Base-by-base conservation (phyloP, 495 filamentous ascomycete genomes). In the Xylaria venustula region DNA sequence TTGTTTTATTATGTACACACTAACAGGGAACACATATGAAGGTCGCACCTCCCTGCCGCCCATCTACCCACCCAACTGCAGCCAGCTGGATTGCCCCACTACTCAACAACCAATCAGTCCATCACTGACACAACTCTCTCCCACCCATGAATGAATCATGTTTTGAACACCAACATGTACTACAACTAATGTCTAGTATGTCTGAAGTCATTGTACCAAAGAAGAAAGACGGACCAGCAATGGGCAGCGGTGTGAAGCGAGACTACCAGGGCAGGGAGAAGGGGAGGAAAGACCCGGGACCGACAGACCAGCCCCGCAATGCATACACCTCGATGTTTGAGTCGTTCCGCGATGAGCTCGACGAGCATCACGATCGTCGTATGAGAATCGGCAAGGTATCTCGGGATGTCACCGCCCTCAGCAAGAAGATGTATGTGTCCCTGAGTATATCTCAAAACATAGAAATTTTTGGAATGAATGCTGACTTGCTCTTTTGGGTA, bases 321-420 rank as follows among this genome's bases (percentile, higher is more conserved):
- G 74, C 77, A 0, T 83, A 88, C 67, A 84, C 89, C 55, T 79
- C 87, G 47, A 91, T 97, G 82, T 98, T 98, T 66, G 88, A 90
- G 69, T 73, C 65, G 30, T 93, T 98, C 69, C 88, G 93, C 60
- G 77, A 87, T 60, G 93, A 97, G 73, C 81, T 98, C 7, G 95
- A 98, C 68, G 87, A 92, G 73, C 93, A 98, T 70, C 90, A 98
- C 64, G 95, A 97, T 75, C 87, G 93, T 12, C 86, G 94, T 36
- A 92, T 96, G 74, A 84, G 89, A 25, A 83, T 97, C 56, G 90
- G 93, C 60, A 98, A 97, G 75, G 86, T 86, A 1, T 92, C 89
- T 14, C 80, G 93, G 41, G 94, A 98, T 75, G 88, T 98, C 61
- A 98, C 95, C 7, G 92, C 90, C 0, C 71, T 90, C 41, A 96